Percentiles rank a stretch among this genome's conserved stretches.
phyloP scores from a whole-genome alignment of 108 stramenopile genomes.

The Pseudonitzschia pungens region DNA sequence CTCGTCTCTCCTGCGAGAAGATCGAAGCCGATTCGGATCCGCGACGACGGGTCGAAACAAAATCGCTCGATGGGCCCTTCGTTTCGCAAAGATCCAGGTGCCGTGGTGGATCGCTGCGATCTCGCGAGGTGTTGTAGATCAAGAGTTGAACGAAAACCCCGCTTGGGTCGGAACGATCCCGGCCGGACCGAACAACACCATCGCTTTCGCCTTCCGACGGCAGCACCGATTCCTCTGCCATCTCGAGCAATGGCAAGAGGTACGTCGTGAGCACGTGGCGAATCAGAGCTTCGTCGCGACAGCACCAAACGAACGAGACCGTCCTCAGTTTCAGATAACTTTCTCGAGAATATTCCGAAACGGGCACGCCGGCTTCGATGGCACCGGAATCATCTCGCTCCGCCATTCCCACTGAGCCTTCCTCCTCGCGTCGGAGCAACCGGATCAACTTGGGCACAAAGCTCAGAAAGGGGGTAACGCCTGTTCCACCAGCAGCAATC shows the following conservation, averaged over 20 bases:
- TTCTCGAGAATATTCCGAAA: too few relatives aligned
- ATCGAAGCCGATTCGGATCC: neutral
- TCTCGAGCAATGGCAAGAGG: neutral
- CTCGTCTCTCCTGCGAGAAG: neutral
- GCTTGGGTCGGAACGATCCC: neutral
- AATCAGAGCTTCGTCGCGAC: slow-evolving; percentile 4
- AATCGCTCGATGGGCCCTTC: too few relatives aligned
- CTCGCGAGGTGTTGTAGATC: slow-evolving; percentile 7
- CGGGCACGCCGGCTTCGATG: too few relatives aligned
- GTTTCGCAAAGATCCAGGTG: too few relatives aligned
- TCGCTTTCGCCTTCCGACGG: neutral
- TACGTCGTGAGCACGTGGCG: neutral
- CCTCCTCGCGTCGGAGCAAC: too few relatives aligned
- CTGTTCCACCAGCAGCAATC: slow-evolving; percentile 6
- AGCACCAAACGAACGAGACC: neutral
- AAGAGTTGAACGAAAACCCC: neutral
- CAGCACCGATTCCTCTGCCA: too few relatives aligned
- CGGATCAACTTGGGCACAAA: neutral
- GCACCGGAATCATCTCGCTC: neutral
- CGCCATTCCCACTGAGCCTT: too few relatives aligned
- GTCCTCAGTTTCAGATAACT: too few relatives aligned
- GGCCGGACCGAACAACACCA: too few relatives aligned
- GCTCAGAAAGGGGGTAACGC: neutral
- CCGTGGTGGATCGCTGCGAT: neutral
- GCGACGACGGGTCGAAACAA: neutral